Conservation (phyloP, 345 rosid genomes). For the Hibiscus mutabilis region DNA sequence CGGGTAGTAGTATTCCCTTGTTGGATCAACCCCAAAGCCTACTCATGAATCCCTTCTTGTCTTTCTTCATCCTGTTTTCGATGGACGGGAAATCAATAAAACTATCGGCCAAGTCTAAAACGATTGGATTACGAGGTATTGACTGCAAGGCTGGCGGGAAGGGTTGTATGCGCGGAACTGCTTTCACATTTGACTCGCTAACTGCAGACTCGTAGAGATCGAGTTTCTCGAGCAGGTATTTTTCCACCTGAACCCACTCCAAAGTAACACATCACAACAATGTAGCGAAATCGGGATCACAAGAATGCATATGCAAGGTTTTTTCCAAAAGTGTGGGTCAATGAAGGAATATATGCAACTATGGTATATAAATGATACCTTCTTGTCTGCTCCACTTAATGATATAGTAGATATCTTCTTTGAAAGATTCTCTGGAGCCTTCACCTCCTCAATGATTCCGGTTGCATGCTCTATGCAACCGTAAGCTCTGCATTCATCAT, state of each 20-base stretch:
- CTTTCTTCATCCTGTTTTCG: constrained; percentile 81
- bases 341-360: not conserved
- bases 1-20: too few relatives aligned
- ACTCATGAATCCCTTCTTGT: constrained; percentile 62
- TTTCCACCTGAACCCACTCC: constrained; percentile 46
- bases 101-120: constrained; percentile 72
- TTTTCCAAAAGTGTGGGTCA: not conserved
- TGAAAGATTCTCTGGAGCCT: constrained; percentile 74
- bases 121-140: constrained; percentile 73
- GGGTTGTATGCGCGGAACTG: constrained; percentile 54
- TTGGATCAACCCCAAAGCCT: constrained; percentile 55
- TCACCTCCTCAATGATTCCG: constrained; percentile 71
- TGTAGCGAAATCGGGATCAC: not conserved
- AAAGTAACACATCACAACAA: constrained; percentile 5
- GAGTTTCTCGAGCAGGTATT: constrained; percentile 69
- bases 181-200: constrained; percentile 56
- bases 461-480: constrained; percentile 93
- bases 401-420: constrained; percentile 69
- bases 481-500: constrained; percentile 68
- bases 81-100: constrained; percentile 71
- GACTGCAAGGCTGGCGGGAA: constrained; percentile 80
- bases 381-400: constrained; percentile 45
- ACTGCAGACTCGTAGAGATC: constrained; percentile 75
- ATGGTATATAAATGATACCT: constrained; percentile 35
- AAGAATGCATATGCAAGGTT: not conserved